Evolutionary conservation across 768 basidiomycete species (phyloP).

Genomic region (Tylopilus sp.): DNA sequence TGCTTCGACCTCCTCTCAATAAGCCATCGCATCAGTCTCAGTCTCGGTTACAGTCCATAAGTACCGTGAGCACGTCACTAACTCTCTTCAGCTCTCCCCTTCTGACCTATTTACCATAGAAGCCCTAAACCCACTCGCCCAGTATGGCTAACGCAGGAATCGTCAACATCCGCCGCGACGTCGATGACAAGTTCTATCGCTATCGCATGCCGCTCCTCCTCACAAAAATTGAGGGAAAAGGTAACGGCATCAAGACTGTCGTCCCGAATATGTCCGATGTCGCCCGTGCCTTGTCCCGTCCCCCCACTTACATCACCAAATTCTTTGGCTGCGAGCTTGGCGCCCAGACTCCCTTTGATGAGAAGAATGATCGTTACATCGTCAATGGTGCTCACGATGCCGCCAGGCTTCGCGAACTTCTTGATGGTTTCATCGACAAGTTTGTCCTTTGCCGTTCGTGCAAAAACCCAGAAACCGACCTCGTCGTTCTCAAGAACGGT

Average conservation of each 20-base stretch:
- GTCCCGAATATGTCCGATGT: conserved; percentile 98
- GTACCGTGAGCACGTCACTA: conserved; percentile 42
- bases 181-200: conserved; percentile 95
- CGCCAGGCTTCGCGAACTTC: conserved; percentile 86
- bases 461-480: conserved; percentile 99
- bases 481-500: conserved; percentile 83
- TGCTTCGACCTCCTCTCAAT: conserved; percentile 87
- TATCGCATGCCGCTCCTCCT: conserved; percentile 95
- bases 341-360: conserved; percentile 94
- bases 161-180: conserved; percentile 93
- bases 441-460: conserved; percentile 96
- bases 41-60: conserved; percentile 48
- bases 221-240: conserved; percentile 98
- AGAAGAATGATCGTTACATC: conserved; percentile 96
- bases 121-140: conserved; percentile 65
- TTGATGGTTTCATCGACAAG: conserved; percentile 97
- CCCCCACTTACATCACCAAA: conserved; percentile 95
- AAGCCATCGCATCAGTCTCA: conserved; percentile 63
- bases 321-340: conserved; percentile 99
- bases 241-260: conserved; percentile 99
- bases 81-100: neutral
- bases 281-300: conserved; percentile 90
- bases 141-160: conserved; percentile 79
- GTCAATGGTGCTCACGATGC: conserved; percentile 97
- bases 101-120: neutral